phyloP scores from a whole-genome alignment of 768 basidiomycete genomes.

The Paxillus involutus region DNA sequence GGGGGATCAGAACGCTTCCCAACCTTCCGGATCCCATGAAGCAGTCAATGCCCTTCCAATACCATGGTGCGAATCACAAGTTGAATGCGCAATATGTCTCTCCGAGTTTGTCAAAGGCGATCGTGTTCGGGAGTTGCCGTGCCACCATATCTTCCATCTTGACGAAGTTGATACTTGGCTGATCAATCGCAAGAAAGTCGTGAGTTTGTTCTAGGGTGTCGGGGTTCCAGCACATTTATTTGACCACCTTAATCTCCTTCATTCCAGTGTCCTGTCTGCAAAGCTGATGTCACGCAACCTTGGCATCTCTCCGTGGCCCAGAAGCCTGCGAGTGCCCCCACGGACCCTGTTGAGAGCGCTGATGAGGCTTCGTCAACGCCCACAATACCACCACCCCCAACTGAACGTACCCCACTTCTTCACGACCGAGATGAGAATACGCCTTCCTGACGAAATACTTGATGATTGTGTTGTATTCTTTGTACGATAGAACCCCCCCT shows the following conservation, averaged over 20 bases:
- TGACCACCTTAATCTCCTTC: conserved; percentile 3
- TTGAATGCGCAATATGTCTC: conserved; percentile 93
- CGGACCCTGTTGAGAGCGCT: not conserved
- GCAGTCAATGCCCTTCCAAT: conserved; percentile 32
- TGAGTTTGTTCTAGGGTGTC: conserved; percentile 38
- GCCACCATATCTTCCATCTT: conserved; percentile 93
- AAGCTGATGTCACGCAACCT: conserved; percentile 85
- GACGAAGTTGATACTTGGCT: conserved; percentile 93
- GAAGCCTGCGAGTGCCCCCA: conserved; percentile 7
- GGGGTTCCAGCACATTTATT: not conserved
- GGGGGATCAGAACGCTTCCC: conserved; percentile 24
- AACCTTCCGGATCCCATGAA: conserved; percentile 26
- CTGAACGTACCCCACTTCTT: conserved; percentile 36
- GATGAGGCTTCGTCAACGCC: conserved; percentile 7
- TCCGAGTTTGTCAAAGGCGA: conserved; percentile 86
- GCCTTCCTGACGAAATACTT: conserved; percentile 11
- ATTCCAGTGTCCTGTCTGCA: conserved; percentile 84
- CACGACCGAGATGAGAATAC: conserved; percentile 13
- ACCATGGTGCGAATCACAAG: conserved; percentile 78
- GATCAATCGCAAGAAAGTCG: conserved; percentile 88
- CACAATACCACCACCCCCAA: conserved; percentile 15
- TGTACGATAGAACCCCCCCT: conserved; percentile 20
- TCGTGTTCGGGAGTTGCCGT: conserved; percentile 87
- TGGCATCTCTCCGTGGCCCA: conserved; percentile 25
- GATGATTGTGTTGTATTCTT: conserved; percentile 17